Base-by-base conservation (phyloP, 2,329 filamentous ascomycete species). In the Ascomycota sp. region DNA sequence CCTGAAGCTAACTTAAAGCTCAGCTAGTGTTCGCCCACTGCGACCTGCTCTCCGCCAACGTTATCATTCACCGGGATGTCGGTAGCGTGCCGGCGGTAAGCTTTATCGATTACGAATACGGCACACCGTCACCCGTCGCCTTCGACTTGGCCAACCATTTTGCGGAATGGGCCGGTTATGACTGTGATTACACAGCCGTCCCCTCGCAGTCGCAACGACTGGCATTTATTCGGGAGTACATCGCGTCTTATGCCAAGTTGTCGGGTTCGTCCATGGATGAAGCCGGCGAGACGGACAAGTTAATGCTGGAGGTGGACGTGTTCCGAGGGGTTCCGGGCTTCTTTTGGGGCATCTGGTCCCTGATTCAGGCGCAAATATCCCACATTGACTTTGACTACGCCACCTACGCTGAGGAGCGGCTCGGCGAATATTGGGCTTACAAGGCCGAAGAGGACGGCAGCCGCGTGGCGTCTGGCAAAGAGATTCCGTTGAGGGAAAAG, bases 101-200 rank as follows among this genome's bases (percentile, higher is more conserved):
- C 46, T 95, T 98, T 55, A 98, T 98, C 50, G 89, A 98, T 56
- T 98, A 95, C 59, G 89, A 98, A 53, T 98, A 98, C 53, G 83
- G 85, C 10, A 89, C 82, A 4, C 85, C 89, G 3, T 86, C 85
- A 1, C 86, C 86, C 2, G 83, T 85, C 4, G 85, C 86, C 2
- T 98, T 98, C 53, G 89, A 98, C 50, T 74, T 98, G 41, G 77
- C 86, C 30, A 98, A 98, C 56, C 89, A 98, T 60, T 93, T 98
- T 48, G 83, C 89, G 28, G 89, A 98, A 56, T 98, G 89, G 86
- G 85, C 77, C 35, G 89, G 89, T 33, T 94, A 94, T 46, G 82
- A 92, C 43, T 98, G 89, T 60, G 83, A 95, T 52, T 85, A 79
- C 56, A 69, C 57, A 43, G 75, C 76, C 40, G 65, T 95, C 33